Conservation (phyloP, 2,329 filamentous ascomycete species). For the Karstenula rhodostoma region DNA sequence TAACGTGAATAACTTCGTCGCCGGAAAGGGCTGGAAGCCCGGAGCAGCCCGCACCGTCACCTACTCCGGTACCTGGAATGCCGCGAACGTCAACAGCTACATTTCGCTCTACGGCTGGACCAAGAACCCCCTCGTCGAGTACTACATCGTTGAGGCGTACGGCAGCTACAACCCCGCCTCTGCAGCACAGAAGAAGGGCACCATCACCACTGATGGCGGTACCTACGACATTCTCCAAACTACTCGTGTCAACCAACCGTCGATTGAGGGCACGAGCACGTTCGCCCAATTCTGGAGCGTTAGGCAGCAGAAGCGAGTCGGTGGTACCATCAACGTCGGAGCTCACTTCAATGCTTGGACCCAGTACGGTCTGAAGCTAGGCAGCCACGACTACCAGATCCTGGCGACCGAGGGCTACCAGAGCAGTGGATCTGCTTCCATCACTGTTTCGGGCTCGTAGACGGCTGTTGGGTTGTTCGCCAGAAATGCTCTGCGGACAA, state of each 20-base stretch:
- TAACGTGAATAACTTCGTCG: slow-evolving; percentile 63
- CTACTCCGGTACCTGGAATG: slow-evolving; percentile 58
- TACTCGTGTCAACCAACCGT: slow-evolving; percentile 61
- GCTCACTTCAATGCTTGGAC: slow-evolving; percentile 65
- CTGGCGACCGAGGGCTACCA: slow-evolving; percentile 64
- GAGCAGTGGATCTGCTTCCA: slow-evolving; percentile 58
- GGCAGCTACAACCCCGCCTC: slow-evolving; percentile 60
- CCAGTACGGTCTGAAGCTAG: slow-evolving; percentile 58
- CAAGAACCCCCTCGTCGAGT: slow-evolving; percentile 62
- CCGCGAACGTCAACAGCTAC: slow-evolving; percentile 59
- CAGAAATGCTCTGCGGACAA: background rate
- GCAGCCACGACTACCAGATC: slow-evolving; percentile 62
- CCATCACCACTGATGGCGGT: slow-evolving; percentile 60
- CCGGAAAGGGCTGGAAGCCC: slow-evolving; percentile 67
- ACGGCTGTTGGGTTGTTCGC: background rate
- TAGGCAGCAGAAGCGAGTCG: slow-evolving; percentile 58
- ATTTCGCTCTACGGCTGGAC: slow-evolving; percentile 68
- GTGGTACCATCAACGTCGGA: slow-evolving; percentile 59
- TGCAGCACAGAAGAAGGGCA: slow-evolving; percentile 59
- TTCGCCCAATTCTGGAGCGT: slow-evolving; percentile 66
- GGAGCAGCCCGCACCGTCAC: slow-evolving; percentile 58
- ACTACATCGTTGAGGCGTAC: slow-evolving; percentile 65
- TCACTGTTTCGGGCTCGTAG: slow-evolving; percentile 50
- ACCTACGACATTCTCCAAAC: slow-evolving; percentile 62
- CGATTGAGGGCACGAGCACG: slow-evolving; percentile 62